phyloP scores from a whole-genome alignment of 306 rosid genomes.

The Gleditsia sinensis region DNA sequence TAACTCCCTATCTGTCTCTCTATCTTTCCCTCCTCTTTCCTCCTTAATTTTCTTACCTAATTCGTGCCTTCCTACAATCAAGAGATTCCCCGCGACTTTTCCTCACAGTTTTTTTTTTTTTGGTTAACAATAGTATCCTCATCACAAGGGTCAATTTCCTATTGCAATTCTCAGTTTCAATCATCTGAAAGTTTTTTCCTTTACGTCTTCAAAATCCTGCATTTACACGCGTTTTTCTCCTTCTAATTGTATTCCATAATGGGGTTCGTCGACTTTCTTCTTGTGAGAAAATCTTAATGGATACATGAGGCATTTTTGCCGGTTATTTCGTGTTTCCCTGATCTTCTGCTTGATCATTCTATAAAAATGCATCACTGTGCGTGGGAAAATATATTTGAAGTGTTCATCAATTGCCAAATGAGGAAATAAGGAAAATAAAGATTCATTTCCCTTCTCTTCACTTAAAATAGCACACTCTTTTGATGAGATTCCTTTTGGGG shows the following conservation, averaged over 20 bases:
- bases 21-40: neutral
- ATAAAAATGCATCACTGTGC: slow-evolving; percentile 13
- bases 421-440: neutral
- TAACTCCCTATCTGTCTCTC: neutral
- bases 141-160: slow-evolving; percentile 21
- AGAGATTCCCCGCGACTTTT: neutral
- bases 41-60: slow-evolving; percentile 17
- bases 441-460: neutral
- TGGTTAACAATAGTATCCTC: neutral
- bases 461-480: slow-evolving; percentile 6
- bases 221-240: neutral
- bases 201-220: slow-evolving; percentile 3
- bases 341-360: slow-evolving; percentile 6
- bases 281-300: neutral
- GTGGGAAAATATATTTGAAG: neutral
- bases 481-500: neutral
- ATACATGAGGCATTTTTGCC: slow-evolving; percentile 6
- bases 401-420: neutral
- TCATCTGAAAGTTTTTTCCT: slow-evolving; percentile 9
- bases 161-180: neutral
- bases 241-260: neutral
- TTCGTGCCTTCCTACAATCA: slow-evolving; percentile 6
- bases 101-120: neutral
- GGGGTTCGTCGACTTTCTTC: slow-evolving; percentile 6
- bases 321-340: slow-evolving; percentile 4